Conservation (phyloP, 1,284 basidiomycete species). For the Rugosomyces carneus region DNA sequence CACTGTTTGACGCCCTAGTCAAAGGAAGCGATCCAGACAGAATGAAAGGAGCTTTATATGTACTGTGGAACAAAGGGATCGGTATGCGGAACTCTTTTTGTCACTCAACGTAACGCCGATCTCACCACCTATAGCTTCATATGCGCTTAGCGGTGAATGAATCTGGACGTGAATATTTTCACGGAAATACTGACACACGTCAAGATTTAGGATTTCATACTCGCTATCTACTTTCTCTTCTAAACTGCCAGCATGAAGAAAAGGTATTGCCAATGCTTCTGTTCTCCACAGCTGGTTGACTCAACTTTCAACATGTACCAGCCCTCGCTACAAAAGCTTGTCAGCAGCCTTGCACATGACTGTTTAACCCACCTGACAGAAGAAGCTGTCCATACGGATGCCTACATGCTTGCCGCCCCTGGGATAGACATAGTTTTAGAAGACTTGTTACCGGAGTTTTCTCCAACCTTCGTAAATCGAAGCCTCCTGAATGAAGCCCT, state of each 20-base stretch:
- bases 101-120: constrained; percentile 4
- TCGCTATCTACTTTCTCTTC: constrained; percentile 63
- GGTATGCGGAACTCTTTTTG: constrained; percentile 31
- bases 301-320: constrained; percentile 24
- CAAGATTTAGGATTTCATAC: constrained; percentile 65
- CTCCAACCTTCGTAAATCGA: constrained; percentile 34
- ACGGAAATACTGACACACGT: constrained; percentile 4
- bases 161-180: constrained; percentile 2
- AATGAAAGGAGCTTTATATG: constrained; percentile 93
- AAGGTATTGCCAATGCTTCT: constrained; percentile 47
- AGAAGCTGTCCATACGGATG: constrained; percentile 55
- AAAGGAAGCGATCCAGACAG: constrained; percentile 85
- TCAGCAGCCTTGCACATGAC: constrained; percentile 70
- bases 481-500: constrained; percentile 38
- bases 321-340: constrained; percentile 90
- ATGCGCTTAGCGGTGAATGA: constrained; percentile 54
- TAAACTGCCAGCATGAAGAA: constrained; percentile 87
- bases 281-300: background rate
- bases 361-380: constrained; percentile 53
- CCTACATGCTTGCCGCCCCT: constrained; percentile 43
- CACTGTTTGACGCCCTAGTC: constrained; percentile 65
- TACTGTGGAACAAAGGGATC: constrained; percentile 76
- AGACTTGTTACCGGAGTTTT: constrained; percentile 46
- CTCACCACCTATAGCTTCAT: constrained; percentile 38
- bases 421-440: constrained; percentile 40